Base-by-base conservation (phyloP, 805 yeast genomes). In the Wickerhamiella qilinensis region DNA sequence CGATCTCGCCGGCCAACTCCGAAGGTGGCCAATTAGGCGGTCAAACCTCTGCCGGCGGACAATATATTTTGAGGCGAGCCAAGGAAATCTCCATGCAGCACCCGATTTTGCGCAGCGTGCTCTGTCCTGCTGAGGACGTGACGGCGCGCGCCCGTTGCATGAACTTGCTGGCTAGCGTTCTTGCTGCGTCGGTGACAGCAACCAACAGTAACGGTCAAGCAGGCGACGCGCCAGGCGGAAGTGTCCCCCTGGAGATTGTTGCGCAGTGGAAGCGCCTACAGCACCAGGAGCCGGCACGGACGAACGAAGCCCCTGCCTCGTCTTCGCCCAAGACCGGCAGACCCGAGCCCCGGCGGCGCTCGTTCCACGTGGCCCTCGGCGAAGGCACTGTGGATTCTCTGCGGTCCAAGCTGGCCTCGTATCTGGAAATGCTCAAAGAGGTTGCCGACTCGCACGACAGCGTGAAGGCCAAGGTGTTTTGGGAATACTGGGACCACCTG, bases 401-500 rank as follows among this genome's bases (percentile, higher is more conserved):
- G 15, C 20, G 12, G 7, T 6, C 20, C 18, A 30, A 30, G 11
- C 20, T 30, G 12, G 15, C 9, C 4, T 17, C 20, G 12, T 30
- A 30, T 18, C 15, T 15, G 12, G 20, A 18, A 9, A 30, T 20
- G 5, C 30, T 36, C 3, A n/a, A 15, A 4, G 28, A 19, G n/a
- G 35, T 36, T 12, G 11, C n/a, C n/a, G 11, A 7, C 11, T 20
- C 35, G 12, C 25, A 17, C 18, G 38, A 53, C 38, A 55, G 57
- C 20, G 55, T 53, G 18, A 44, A 48, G 21, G 48, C 54, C 44
- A 43, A 42, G 36, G 59, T 56, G 20, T 55, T 55, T 38, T 55
- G 59, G 59, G 56, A 55, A 30, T 41, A 47, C 36, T 55, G 59
- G 59, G 59, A 55, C 37, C 54, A 49, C 20, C 43, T 52, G 27